These are phyloP conservation scores for Stylosanthes scabra DNA, from an alignment of 331 rosid genomes.

Conservation along the genomic window DNA sequence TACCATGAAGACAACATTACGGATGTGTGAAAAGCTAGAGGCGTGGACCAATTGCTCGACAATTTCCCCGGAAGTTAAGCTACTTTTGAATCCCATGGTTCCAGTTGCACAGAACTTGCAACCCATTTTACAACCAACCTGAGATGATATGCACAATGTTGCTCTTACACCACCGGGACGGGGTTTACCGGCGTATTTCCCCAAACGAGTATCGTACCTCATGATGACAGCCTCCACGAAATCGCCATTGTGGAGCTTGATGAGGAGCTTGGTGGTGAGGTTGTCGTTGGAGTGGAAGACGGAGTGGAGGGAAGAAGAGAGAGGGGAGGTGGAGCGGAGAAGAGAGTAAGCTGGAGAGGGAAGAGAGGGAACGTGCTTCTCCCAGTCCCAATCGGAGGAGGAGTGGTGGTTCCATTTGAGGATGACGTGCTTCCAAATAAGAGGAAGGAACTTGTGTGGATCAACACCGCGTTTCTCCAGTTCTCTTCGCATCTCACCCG, in stretches of 20 bases:
- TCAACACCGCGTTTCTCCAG: conserved; percentile 60
- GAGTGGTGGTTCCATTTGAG: conserved; percentile 39
- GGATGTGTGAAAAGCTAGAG: conserved; percentile 70
- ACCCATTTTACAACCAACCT: conserved; percentile 99
- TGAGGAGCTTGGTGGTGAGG: conserved; percentile 85
- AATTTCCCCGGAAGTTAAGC: conserved; percentile 81
- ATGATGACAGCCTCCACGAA: conserved; percentile 91
- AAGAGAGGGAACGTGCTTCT: conserved; percentile 60
- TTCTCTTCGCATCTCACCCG: conserved; percentile 60
- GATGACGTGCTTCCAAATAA: conserved; percentile 73
- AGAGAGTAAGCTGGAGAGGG: conserved; percentile 72
- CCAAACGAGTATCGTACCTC: conserved; percentile 86
- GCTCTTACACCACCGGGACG: conserved; percentile 85
- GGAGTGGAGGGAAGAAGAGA: conserved; percentile 78
- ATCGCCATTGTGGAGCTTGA: conserved; percentile 78
- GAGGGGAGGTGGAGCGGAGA: conserved; percentile 67
- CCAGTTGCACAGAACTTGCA: conserved; percentile 97
- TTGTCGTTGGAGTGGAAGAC: conserved; percentile 76
- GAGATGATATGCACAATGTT: conserved; percentile 90
- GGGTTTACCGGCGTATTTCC: conserved; percentile 80
- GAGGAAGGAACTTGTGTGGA: conserved; percentile 56
- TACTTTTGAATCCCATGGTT: conserved; percentile 88
- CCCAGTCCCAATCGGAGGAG: conserved; percentile 51
- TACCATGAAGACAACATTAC: conserved; percentile 95
- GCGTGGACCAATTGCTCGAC: conserved; percentile 93